Evolutionary conservation across 2,329 filamentous ascomycete genomes (phyloP), one percentile per base, ranked within the genome.

Genomic region (Cercospora berteroae): DNA sequence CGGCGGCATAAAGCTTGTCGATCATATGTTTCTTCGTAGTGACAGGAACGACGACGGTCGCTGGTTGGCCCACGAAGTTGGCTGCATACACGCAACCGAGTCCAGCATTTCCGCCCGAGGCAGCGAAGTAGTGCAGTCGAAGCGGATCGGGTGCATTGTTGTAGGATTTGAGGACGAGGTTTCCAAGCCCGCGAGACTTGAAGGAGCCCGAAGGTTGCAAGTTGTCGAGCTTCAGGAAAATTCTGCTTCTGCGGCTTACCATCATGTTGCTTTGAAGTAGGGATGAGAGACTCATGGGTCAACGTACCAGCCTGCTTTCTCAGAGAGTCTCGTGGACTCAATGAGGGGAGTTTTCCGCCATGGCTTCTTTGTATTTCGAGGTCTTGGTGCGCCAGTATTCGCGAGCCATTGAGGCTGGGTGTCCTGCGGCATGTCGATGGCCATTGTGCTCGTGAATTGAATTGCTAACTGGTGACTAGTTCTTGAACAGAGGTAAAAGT

Each of bases 201-300:
- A 96, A 96, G 48, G 91, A 94, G 70, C 91, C 91, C n/a, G 89
- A 90, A 2, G 92, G 92, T 76, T 96, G 93, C 64, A 93, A 86
- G 77, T 91, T 92, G 74, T 96, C 92, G 69, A 95, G 87, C 79
- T 96, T 96, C 74, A 96, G 88, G 78, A 91, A 92, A 78, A 96
- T 87, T 81, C 90, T 89, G 82, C 91, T 84, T 79, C 77, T 81
- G 72, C 75, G 80, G 79, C 55, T 65, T 63, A 64, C 18, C 36
- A 63, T 67, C 57, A 39, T 56, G 55, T 60, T 63, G 63, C 58
- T 50, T 42, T 57, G 67, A 36, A 39, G 52, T 39, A 29, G 39
- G 33, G 8, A 25, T 18, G 36, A 42, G 27, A 36, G 23, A 29
- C 50, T 64, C 57, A 36, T 59, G 65, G 55, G 31, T 27, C 20